Evolutionary conservation across 257 asterid genomes (phyloP), one percentile per base, ranked within the genome.

Genomic region (Plantago ovata): DNA sequence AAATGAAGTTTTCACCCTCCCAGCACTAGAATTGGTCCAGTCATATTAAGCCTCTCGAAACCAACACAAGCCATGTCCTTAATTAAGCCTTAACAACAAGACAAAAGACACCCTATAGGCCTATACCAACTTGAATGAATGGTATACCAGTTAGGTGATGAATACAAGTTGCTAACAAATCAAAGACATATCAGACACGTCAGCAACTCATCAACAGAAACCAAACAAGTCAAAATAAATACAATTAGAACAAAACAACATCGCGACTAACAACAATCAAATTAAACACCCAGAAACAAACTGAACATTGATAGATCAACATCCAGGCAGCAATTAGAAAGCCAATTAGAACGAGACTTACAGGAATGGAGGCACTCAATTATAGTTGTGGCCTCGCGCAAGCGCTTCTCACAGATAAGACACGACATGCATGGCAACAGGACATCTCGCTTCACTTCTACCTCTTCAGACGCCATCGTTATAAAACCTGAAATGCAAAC

Each of bases 391-490:
- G 91, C 81, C 24, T 80, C 83, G 39, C 83, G 76, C 66, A 77
- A 58, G 66, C 79, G 79, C 70, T 69, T 79, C 64, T 65, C 69
- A 64, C 90, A 83, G 67, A 83, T 68, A 32, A 69, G 77, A 70
- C 90, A 83, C 58, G 83, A 77, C 86, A 83, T 77, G 83, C 79
- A 74, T 79, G 90, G 73, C 74, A 62, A 81, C 72, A 79, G 60
- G 64, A 72, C 70, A 56, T 69, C 86, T 55, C 81, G 65, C 68
- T 54, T 65, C 45, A 77, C 72, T 69, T 47, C 69, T 56, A 65
- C 72, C 68, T 64, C 62, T 59, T 63, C 76, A 20, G 66, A 74
- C 77, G 79, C 53, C 85, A 75, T 80, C 77, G 39, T 61, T 53
- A 10, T 18, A 16, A 13, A 10, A n/a, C 19, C 9, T 15, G 49